Evolutionary conservation across 2,329 filamentous ascomycete genomes (phyloP).

Genomic region (Talaromyces funiculosus): DNA sequence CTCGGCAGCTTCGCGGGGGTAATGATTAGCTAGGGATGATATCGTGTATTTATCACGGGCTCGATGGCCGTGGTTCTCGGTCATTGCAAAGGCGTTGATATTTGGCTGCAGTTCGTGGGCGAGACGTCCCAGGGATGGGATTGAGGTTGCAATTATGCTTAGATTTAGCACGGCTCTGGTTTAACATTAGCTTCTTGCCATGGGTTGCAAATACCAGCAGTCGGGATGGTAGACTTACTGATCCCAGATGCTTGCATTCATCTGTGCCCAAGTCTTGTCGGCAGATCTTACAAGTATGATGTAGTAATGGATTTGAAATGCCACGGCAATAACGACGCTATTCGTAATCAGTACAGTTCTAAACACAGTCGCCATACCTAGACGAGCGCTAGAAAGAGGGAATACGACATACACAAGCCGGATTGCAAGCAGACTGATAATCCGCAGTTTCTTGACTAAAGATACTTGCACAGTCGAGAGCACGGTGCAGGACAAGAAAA

Average conservation of each 20-base stretch:
- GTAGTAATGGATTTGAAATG: constrained; percentile 20
- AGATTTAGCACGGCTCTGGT: constrained; percentile 21
- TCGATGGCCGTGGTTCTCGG: constrained; percentile 11
- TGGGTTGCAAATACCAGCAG: no score
- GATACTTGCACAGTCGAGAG: constrained; percentile 19
- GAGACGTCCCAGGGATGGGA: constrained; percentile 24
- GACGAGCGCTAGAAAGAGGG: no score
- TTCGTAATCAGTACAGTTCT: background rate
- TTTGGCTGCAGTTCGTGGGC: constrained; percentile 20
- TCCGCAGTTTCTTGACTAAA: constrained; percentile 15
- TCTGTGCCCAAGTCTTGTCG: constrained; percentile 18
- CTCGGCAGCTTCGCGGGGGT: background rate
- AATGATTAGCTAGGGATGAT: constrained; percentile 11
- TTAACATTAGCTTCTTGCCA: background rate
- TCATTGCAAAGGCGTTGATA: constrained; percentile 11
- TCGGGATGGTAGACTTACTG: constrained; percentile 13
- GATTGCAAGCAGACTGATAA: constrained; percentile 18
- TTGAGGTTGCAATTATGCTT: constrained; percentile 21
- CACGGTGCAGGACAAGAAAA: constrained; percentile 18
- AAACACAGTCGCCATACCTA: no score
- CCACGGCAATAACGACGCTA: constrained; percentile 10
- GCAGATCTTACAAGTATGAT: constrained; percentile 1
- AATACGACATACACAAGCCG: constrained; percentile 15
- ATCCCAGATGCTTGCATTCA: constrained; percentile 15
- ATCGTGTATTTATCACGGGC: constrained; percentile 12